Base-by-base conservation (phyloP, 1,139 yeast genomes). In the Tardiomyces depauwii region DNA sequence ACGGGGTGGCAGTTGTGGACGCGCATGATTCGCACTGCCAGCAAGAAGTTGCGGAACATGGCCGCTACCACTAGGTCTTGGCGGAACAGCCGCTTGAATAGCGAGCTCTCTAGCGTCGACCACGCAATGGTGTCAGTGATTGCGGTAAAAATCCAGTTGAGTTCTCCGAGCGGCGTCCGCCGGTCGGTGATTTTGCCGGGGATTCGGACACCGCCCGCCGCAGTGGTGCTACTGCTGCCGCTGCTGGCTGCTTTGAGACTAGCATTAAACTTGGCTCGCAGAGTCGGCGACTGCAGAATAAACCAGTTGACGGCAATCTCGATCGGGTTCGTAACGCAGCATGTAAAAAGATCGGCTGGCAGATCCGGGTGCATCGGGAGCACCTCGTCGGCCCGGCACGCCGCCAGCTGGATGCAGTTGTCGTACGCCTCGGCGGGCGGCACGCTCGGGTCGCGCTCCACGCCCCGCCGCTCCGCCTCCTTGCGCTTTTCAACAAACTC, bases 11-110 rank as follows among this genome's bases (percentile, higher is more conserved):
- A 89, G 52, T 89, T 88, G 55, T 85, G 80, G 55, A 84, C 82
- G 7, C 96, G 88, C 97, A 93, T 88, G 45, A 91, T 84, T 53
- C 96, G 74, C 59, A 86, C 89, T 0, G 98, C 98, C 40, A 91
- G 68, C 39, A 93, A 65, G 59, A 91, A 93, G 65, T 91, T 91
- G 55, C 98, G 74, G 66, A 91, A 93, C 51, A 91, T 69, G 0
- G 97, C 97, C 1, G 97, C 97, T 18, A 91, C 96, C 81, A 91
- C 91, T 56, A 91, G 71, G 63, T 91, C 99, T 62, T 91, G 98
- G 60, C 99, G 75, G 59, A 93, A 91, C 18, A 93, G 71, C 47
- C 91, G 75, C 59, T 89, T 89, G 69, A 93, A 91, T 40, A 91
- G 70, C 1, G 95, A 89, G 50, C 96, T 73, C 1, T 95, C 88